Evolutionary conservation across 2,329 filamentous ascomycete genomes (phyloP).

Genomic region (Ambrosiella xylebori): DNA sequence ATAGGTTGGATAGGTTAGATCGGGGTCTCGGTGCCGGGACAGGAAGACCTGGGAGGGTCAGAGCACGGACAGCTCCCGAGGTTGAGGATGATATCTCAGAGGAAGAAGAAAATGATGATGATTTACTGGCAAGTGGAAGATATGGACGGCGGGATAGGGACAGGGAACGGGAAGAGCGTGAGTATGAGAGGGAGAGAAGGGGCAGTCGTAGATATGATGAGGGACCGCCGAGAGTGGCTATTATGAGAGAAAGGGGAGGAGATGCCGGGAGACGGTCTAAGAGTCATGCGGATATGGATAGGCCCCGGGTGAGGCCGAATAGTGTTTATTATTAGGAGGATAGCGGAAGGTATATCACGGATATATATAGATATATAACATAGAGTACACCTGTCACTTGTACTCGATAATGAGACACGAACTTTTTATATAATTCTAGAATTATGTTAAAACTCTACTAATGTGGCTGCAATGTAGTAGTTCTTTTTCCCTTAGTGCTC

Average conservation of each 20-base stretch:
- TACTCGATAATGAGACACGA: too few species aligned
- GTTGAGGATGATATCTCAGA: constrained; percentile 4
- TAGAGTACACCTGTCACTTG: too few species aligned
- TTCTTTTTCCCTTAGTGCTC: too few species aligned
- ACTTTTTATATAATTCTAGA: too few species aligned
- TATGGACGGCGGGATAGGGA: neutral
- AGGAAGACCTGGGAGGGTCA: neutral
- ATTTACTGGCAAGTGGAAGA: neutral
- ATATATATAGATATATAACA: too few species aligned
- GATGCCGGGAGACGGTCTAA: constrained; percentile 23
- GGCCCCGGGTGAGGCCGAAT: constrained; percentile 21
- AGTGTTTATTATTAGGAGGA: constrained; percentile 5
- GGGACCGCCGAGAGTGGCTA: neutral
- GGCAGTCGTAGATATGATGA: constrained; percentile 4
- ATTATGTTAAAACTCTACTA: too few species aligned
- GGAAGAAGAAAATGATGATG: constrained; percentile 2
- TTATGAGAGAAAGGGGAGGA: neutral
- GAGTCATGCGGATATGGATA: constrained; percentile 33
- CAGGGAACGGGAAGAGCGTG: constrained; percentile 5
- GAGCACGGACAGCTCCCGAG: neutral
- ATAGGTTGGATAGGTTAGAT: neutral
- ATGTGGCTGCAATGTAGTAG: too few species aligned
- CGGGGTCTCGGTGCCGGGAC: neutral
- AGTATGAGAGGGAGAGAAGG: constrained; percentile 7
- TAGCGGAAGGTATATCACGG: too few species aligned